Evolutionary conservation across 176 grass and related monocot genomes (phyloP), one percentile per base, ranked within the genome.

Genomic region (Bromus sterilis): DNA sequence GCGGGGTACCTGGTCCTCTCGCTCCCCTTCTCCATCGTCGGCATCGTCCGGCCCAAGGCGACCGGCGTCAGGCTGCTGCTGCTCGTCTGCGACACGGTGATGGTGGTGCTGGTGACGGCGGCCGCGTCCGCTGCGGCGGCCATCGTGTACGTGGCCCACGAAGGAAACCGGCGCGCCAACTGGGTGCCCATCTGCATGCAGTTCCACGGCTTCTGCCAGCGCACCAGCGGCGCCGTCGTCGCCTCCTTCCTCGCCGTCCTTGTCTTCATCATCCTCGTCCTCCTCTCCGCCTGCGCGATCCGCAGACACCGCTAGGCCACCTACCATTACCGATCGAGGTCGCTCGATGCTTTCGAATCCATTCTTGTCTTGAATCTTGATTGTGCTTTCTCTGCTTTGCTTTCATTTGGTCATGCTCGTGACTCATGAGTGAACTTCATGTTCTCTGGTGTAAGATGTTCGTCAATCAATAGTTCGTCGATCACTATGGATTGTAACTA

Each of bases 111-210:
- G 28, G 79, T 83, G 6, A 87, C 92, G 0, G 85, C 87, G 0
- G 80, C 83, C 0, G 92, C 83, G 4, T 78, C 90, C 0, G 82
- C 95, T 1, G 92, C 92, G 20, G 74, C 92, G 11, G 86, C 95
- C 10, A 86, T 94, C 67, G 90, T 97, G 37, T 93, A 97, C 82
- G 64, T 94, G 64, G 92, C 92, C 20, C 95, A 94, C 92, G 82
- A 64, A 2, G 95, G 95, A 3, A 91, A 83, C 66, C 58, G 6
- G 55, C 84, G 83, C 34, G 92, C 96, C 23, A 95, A 91, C 82
- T 98, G 90, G 95, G 66, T 88, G 51, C 90, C 88, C 84, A 95
- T 98, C 84, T 98, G 95, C 86, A 72, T 93, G 71, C 89, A 85
- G 56, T 98, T 98, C 82, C 64, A 89, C 0, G 84, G 93, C 5